Base-by-base conservation (phyloP, 345 rosid genomes). In the Aurinia saxatilis region DNA sequence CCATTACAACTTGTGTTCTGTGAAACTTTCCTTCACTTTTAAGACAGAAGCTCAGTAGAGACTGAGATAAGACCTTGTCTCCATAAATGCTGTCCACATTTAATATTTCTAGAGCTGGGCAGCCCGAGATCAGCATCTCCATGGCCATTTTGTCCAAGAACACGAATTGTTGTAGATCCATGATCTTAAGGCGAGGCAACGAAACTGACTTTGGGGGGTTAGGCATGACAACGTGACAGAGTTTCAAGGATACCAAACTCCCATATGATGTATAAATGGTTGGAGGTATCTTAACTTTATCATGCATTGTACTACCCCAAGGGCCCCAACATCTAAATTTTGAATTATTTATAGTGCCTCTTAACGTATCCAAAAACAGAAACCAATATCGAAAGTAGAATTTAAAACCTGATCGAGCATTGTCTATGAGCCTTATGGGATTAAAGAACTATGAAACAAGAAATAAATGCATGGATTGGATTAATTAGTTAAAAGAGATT, bases 51-150 rank as follows among this genome's bases (percentile, higher is more conserved):
- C 66, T n/a, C n/a, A n/a, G n/a, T n/a, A n/a, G n/a, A n/a, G n/a
- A n/a, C n/a, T n/a, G n/a, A n/a, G n/a, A n/a, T 62, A 46, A 13
- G 30, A 50, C 33, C 15, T 12, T 16, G 10, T 1, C 29, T 58
- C 40, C 50, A 50, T 50, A 39, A 12, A 38, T 39, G 10, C 0
- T 16, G 38, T 50, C 57, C 18, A 39, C 18, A 38, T 13, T 62
- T 27, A 62, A 27, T 16, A 36, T 50, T 63, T 63, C 39, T 16
- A 63, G 9, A n/a, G 30, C 58, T 8, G 41, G 39, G 7, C 40
- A 63, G 40, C 7, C 31, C 21, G 67, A 39, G 40, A 63, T 50
- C 39, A 51, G 11, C 41, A 18, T 18, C n/a, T 63, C 50, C 40
- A 40, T 17, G 8, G 0, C 41, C 3, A 29, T 12, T 10, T 8